Base-by-base conservation (phyloP, 805 yeast genomes). In the Pichia heedii region DNA sequence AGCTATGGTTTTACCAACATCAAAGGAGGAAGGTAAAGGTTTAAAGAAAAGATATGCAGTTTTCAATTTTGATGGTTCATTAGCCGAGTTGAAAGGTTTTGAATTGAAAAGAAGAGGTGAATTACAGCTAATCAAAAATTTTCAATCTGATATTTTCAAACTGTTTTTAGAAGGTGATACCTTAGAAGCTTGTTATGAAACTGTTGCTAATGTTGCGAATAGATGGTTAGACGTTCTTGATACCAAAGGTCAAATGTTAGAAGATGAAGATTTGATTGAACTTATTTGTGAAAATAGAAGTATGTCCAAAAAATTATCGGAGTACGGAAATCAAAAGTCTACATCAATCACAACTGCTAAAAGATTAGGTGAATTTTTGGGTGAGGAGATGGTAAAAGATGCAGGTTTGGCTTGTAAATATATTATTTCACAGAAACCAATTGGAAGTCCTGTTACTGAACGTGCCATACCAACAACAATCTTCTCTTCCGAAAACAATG, bases 41-140 rank as follows among this genome's bases (percentile, higher is more conserved):
- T 71, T 93, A 57, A 93, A 93, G 61, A 93, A 93, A 56, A 75
- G 99, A 55, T 93, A 93, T 57, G 99, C 98, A 2, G 99, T 93
- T 5, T 93, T 93, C 66, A 93, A 93, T 58, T 78, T 83, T 44
- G 97, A 94, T 61, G 97, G 97, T 1, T 70, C 95, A 0, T 61
- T 93, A 33, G 98, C 97, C 0, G 99, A 93, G 63, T 69, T 93
- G 55, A 93, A 93, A 61, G 99, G 99, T 7, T 93, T 93, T 57
- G 99, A 93, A 63, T 69, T 93, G 62, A 93, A 93, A 58, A 76
- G 99, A 66, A 78, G 99, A 63, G 99, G 99, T 55, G 99, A 93
- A 60, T 69, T 93, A 49, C 90, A 88, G 54, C 67, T 93, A 45
- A 87, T 93, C 60, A 94, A 93, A 58, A 88, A 89, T 54, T 93